Conservation (phyloP, 2,329 filamentous ascomycete species). For the Juglanconis oblonga region DNA sequence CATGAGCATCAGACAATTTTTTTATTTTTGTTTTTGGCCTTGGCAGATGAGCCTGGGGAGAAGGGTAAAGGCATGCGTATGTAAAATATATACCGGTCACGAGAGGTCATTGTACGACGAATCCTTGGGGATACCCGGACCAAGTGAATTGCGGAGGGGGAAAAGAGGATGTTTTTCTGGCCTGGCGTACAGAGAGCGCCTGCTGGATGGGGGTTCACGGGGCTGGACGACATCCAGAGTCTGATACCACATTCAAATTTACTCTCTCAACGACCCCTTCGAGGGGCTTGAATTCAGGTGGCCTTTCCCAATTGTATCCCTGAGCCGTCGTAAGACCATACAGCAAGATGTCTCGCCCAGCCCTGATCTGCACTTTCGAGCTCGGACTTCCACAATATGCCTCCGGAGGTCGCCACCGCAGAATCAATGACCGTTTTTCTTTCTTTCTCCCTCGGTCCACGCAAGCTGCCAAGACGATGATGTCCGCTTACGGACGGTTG, state of each 20-base stretch:
- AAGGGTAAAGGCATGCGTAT: not conserved
- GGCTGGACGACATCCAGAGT: not conserved
- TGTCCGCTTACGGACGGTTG: too few species aligned
- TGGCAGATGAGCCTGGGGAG: not conserved
- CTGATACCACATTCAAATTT: slow-evolving; percentile 3
- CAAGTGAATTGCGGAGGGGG: not conserved
- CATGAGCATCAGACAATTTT: slow-evolving; percentile 10
- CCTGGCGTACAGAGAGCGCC: not conserved
- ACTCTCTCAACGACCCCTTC: not conserved
- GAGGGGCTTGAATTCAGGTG: not conserved
- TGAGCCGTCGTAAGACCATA: too few species aligned
- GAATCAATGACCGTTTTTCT: too few species aligned
- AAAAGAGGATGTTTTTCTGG: not conserved
- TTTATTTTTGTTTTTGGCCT: not conserved
- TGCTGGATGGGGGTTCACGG: not conserved
- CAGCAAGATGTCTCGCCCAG: not conserved
- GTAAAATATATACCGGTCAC: not conserved
- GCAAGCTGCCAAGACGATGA: too few species aligned
- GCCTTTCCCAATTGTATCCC: too few species aligned
- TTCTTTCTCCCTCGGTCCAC: too few species aligned
- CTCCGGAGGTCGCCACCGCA: too few species aligned
- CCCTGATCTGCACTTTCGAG: not conserved
- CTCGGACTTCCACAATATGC: too few species aligned
- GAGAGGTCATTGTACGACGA: not conserved
- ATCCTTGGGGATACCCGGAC: slow-evolving; percentile 1